These are phyloP conservation scores for Phytopythium helicoides DNA, from an alignment of 352 stramenopile genomes.

Conservation along the genomic window DNA sequence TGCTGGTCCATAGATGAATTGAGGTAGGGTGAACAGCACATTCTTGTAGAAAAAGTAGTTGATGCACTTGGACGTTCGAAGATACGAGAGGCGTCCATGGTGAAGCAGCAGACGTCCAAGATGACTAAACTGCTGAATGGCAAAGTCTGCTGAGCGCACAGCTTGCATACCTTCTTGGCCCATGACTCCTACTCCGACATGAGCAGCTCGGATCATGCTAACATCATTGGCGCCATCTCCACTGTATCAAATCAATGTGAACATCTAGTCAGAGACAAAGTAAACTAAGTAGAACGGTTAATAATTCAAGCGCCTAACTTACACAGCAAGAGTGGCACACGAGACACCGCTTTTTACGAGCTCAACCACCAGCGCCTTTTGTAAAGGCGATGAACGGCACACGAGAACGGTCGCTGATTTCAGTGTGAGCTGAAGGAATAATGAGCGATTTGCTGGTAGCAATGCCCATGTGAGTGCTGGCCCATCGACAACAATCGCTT, in stretches of 20 bases:
- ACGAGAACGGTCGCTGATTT: slow-evolving; percentile 85
- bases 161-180: slow-evolving; percentile 95
- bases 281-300: no score
- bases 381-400: slow-evolving; percentile 85
- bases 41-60: slow-evolving; percentile 99
- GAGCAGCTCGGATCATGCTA: slow-evolving; percentile 99
- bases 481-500: slow-evolving; percentile 70
- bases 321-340: slow-evolving; percentile 93
- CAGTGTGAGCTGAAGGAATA: slow-evolving; percentile 69
- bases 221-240: slow-evolving; percentile 99
- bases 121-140: slow-evolving; percentile 82
- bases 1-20: slow-evolving; percentile 86
- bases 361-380: slow-evolving; percentile 92
- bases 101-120: slow-evolving; percentile 68
- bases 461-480: slow-evolving; percentile 59
- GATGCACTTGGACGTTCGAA: slow-evolving; percentile 93
- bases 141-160: slow-evolving; percentile 76
- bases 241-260: slow-evolving; percentile 35
- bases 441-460: slow-evolving; percentile 46
- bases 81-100: slow-evolving; percentile 95
- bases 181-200: slow-evolving; percentile 97
- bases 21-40: slow-evolving; percentile 88
- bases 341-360: slow-evolving; percentile 86
- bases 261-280: slow-evolving; percentile 1
- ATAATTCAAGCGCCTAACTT: slow-evolving; percentile 25